Conservation (phyloP, 169 alveolate genomes). For the Cryptosporidium ryanae region DNA sequence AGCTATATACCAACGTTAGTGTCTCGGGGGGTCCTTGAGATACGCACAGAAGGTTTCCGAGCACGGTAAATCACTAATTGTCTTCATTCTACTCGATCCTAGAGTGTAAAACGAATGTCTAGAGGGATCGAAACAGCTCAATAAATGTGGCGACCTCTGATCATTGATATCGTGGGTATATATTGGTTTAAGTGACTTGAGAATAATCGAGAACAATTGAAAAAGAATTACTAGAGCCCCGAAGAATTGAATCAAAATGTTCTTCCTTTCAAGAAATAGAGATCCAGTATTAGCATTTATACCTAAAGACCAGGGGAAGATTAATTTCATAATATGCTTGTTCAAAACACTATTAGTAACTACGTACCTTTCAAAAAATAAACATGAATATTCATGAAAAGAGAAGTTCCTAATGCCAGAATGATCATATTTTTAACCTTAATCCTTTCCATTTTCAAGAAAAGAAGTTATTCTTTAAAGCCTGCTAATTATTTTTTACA, state of each 20-base stretch:
- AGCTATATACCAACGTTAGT: not conserved
- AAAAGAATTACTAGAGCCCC: constrained; percentile 9
- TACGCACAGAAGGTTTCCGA: constrained; percentile 27
- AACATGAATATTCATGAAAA: constrained; percentile 27
- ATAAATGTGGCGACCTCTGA: constrained; percentile 49
- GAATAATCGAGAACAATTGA: not conserved
- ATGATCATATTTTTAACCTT: constrained; percentile 6
- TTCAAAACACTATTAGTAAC: too few species aligned
- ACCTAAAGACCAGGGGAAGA: not conserved
- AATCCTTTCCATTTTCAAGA: too few species aligned
- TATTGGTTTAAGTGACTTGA: constrained; percentile 26
- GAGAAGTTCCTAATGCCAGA: constrained; percentile 4
- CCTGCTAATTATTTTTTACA: not conserved
- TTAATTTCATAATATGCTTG: not conserved
- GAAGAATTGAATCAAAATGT: not conserved
- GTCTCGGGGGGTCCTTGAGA: constrained; percentile 45
- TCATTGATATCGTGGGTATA: constrained; percentile 39
- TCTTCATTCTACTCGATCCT: constrained; percentile 14
- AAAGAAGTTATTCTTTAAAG: not conserved
- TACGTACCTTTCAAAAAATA: constrained; percentile 48
- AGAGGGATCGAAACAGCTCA: constrained; percentile 6
- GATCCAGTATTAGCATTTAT: not conserved
- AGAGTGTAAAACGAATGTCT: constrained; percentile 4
- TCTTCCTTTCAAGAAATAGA: not conserved
- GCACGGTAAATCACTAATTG: constrained; percentile 5